Conservation (phyloP, 1,139 yeast species). For the Yamadazyma mexicana region DNA sequence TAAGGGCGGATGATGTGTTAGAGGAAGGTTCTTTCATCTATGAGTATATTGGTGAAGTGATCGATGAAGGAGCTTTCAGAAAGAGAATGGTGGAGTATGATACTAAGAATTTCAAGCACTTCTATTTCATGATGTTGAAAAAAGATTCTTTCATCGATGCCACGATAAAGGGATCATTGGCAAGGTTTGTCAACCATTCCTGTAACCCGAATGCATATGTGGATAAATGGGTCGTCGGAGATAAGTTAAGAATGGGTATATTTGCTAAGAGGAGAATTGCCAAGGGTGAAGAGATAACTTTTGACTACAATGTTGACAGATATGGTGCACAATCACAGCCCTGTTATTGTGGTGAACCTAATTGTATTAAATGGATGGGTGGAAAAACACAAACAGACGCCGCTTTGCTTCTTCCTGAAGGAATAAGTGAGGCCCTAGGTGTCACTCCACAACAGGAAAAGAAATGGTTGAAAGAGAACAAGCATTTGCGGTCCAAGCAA, state of each 20-base stretch:
- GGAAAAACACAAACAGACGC: slow-evolving; percentile 96
- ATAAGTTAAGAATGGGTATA: slow-evolving; percentile 89
- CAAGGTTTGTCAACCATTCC: slow-evolving; percentile 91
- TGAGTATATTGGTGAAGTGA: slow-evolving; percentile 94
- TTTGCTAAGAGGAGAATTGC: slow-evolving; percentile 75
- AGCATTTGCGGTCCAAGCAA: slow-evolving; percentile 43
- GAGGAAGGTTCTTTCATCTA: slow-evolving; percentile 69
- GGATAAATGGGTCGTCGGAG: slow-evolving; percentile 96
- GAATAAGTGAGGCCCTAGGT: slow-evolving; percentile 83
- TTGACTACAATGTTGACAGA: slow-evolving; percentile 94
- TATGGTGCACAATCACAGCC: slow-evolving; percentile 95
- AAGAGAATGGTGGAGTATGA: slow-evolving; percentile 76
- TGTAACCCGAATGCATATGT: slow-evolving; percentile 93
- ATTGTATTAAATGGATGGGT: slow-evolving; percentile 91
- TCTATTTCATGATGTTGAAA: slow-evolving; percentile 96
- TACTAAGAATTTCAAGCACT: slow-evolving; percentile 70
- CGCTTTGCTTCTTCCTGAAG: slow-evolving; percentile 78
- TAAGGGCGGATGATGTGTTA: slow-evolving; percentile 66
- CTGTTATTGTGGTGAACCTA: slow-evolving; percentile 91
- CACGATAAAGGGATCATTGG: slow-evolving; percentile 81
- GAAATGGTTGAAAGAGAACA: slow-evolving; percentile 64
- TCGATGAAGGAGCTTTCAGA: slow-evolving; percentile 72
- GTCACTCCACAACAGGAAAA: slow-evolving; percentile 61
- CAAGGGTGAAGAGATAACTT: slow-evolving; percentile 89
- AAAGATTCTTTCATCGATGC: slow-evolving; percentile 94